These are phyloP conservation scores for Solanum bulbocastanum DNA, from an alignment of 257 asterid genomes.

Conservation along the genomic window DNA sequence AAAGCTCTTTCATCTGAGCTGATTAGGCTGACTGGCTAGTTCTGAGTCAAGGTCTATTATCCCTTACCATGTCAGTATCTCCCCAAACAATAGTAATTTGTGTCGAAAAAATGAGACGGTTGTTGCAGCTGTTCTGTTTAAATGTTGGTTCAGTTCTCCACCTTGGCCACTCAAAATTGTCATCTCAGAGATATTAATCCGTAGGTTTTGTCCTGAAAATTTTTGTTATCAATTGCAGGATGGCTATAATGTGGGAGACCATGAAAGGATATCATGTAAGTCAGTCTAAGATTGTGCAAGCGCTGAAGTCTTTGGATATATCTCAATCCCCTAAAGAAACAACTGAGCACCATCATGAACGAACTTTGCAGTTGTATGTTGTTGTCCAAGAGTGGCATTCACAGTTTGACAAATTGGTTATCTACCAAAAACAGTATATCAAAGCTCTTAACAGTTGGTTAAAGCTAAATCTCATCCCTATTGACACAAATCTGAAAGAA, in stretches of 20 bases:
- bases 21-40: neutral
- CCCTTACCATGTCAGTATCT: neutral
- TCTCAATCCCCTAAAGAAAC: conserved; percentile 79
- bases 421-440: conserved; percentile 62
- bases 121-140: neutral
- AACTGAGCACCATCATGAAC: conserved; percentile 78
- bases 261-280: conserved; percentile 59
- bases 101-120: neutral
- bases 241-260: conserved; percentile 93
- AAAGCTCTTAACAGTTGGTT: conserved; percentile 63
- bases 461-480: conserved; percentile 71
- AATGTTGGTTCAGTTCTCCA: neutral
- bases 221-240: conserved; percentile 28
- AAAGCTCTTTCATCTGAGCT: neutral
- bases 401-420: conserved; percentile 59
- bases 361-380: conserved; percentile 64
- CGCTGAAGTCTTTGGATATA: conserved; percentile 42
- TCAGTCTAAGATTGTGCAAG: conserved; percentile 52
- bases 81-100: neutral
- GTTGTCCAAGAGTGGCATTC: conserved; percentile 74
- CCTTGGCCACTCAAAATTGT: neutral
- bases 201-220: neutral
- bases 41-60: neutral
- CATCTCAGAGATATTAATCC: neutral
- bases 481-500: conserved; percentile 73